Evolutionary conservation across 306 rosid genomes (phyloP).

Genomic region (Cucurbita pepo): DNA sequence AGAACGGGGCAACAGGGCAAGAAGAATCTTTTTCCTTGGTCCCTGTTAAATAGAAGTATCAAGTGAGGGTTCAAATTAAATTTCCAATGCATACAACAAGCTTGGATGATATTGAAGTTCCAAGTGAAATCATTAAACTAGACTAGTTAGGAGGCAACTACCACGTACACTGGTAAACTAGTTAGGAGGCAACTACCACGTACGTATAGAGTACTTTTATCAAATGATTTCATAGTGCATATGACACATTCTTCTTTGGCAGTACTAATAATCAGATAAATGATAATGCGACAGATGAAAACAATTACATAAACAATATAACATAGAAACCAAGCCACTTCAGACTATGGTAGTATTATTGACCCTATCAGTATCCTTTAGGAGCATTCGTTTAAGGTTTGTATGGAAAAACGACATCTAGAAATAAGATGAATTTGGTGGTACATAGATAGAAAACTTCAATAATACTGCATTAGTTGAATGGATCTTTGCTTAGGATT

Average conservation of each 20-base stretch:
- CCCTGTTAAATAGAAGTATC: slow-evolving; percentile 26
- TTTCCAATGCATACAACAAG: not conserved
- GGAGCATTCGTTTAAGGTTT: not conserved
- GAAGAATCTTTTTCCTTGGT: slow-evolving; percentile 60
- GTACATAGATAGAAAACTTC: not conserved
- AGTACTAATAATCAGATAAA: not conserved
- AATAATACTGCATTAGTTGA: not conserved
- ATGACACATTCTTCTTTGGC: not conserved
- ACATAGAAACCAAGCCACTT: not conserved
- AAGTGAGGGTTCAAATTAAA: not conserved
- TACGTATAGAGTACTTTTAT: not conserved
- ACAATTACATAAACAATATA: not conserved
- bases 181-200: not conserved
- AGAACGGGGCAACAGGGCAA: slow-evolving; percentile 19
- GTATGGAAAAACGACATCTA: not conserved
- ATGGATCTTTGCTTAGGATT: not conserved
- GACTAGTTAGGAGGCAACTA: not conserved
- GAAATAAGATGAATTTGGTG: not conserved
- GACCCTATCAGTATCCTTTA: not conserved
- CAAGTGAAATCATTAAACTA: not conserved
- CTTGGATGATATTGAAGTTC: not conserved
- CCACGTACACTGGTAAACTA: not conserved
- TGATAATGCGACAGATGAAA: not conserved
- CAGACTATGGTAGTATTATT: not conserved
- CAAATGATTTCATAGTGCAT: not conserved